Evolutionary conservation across 495 filamentous ascomycete species (phyloP), one percentile per base, ranked within the genome.

Genomic region (Aspergillus indologenus): DNA sequence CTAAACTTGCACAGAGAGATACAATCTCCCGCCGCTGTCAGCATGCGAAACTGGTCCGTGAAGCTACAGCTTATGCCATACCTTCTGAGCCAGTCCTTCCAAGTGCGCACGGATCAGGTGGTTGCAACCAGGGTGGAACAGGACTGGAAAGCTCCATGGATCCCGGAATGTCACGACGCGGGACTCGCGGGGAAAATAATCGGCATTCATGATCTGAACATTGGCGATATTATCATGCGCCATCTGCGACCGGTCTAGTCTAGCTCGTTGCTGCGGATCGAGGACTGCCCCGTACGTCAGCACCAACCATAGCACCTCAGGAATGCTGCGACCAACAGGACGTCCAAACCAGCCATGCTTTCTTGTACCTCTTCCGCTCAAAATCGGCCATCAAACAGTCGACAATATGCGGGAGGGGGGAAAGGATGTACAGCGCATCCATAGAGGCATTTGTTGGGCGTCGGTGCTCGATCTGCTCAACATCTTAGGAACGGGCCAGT

Each of bases 361-460:
- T 86, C 62, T 82, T 77, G 74, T 97, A 96, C 74, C 89, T 82
- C 57, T 84, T 80, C 53, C 86, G 85, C 67, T 94, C 89, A 51
- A 98, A 86, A 67, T 98, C 94, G 62, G 91, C 90, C 77, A 97
- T 83, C 42, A 98, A 71, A 70, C 95, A 98, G 56, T 96, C 91
- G 57, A 98, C 87, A 58, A 96, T 89, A 73, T 95, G 86, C 40
- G 90, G 81, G 63, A 87, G 79, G 4, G 94, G 89, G 3, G 91
- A 89, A 26, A 98, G 80, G 60, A 98, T 75, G 75, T 98, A 98
- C 53, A 98, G 81, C 59, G 91, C 96, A 71, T 96, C 93, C 88
- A 95, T 96, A 53, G 87, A 84, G 50, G 83, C 83, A 66, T 97
- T 96, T 71, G 80, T 75, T 51, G 82, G 83, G 65, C 95, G 85